These are phyloP conservation scores for Mortierella sp. DNA, from an alignment of 371 early-diverging fungal genomes.

Conservation along the genomic window DNA sequence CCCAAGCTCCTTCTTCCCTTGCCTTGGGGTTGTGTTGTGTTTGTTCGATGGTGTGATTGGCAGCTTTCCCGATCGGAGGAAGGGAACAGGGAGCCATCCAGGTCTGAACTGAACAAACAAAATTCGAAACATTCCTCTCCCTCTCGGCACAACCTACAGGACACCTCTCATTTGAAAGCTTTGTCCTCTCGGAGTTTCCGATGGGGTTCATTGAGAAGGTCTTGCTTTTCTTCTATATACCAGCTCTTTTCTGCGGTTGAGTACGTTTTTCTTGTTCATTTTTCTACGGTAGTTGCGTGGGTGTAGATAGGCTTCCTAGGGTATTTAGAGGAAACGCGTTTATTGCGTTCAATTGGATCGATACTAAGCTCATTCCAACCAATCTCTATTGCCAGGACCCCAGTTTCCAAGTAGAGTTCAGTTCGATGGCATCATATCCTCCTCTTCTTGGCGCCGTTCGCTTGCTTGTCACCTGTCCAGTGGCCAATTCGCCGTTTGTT, in stretches of 20 bases:
- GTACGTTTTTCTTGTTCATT: not conserved
- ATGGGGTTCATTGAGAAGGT: not conserved
- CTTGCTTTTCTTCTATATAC: not conserved
- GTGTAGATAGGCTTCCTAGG: too few species aligned
- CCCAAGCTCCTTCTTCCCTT: not conserved
- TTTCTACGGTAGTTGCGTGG: not conserved
- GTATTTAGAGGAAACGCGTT: too few species aligned
- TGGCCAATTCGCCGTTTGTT: not conserved
- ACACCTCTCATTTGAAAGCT: not conserved
- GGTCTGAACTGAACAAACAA: not conserved
- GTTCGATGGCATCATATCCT: not conserved
- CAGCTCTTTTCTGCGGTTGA: not conserved
- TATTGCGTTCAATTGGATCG: too few species aligned
- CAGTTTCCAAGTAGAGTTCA: not conserved
- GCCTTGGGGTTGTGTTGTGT: not conserved
- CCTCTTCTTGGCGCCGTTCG: not conserved
- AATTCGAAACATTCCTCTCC: not conserved
- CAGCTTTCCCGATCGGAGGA: too few species aligned
- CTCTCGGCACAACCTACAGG: conserved; percentile 6
- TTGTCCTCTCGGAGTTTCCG: not conserved
- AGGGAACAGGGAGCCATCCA: not conserved
- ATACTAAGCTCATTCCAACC: too few species aligned
- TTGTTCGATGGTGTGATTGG: not conserved
- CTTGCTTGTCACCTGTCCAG: too few species aligned
- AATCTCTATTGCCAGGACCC: not conserved